phyloP scores from a whole-genome alignment of 1,284 basidiomycete genomes.

The Ceratobasidium theobromae region DNA sequence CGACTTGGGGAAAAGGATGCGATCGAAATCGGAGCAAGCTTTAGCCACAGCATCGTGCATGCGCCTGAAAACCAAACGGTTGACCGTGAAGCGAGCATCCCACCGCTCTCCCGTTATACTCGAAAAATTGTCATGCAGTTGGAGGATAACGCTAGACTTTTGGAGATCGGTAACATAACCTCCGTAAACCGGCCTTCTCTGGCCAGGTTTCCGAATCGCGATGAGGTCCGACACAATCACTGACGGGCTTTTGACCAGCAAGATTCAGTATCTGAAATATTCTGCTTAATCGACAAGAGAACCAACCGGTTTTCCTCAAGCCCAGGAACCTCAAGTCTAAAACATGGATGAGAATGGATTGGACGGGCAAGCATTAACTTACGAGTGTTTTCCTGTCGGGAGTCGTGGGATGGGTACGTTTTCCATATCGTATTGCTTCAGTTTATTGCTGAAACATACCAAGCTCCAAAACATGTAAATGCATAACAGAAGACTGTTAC shows the following conservation, averaged over 20 bases:
- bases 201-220: slow-evolving; percentile 54
- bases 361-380: neutral
- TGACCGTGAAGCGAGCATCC: slow-evolving; percentile 58
- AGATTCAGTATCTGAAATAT: slow-evolving; percentile 47
- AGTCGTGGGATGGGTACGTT: slow-evolving; percentile 43
- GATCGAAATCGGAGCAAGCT: slow-evolving; percentile 44
- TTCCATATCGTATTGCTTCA: slow-evolving; percentile 57
- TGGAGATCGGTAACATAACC: slow-evolving; percentile 60
- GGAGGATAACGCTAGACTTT: slow-evolving; percentile 53
- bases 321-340: slow-evolving; percentile 58
- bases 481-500: slow-evolving; percentile 29
- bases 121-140: slow-evolving; percentile 53
- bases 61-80: slow-evolving; percentile 53
- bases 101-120: slow-evolving; percentile 43
- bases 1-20: slow-evolving; percentile 49
- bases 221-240: slow-evolving; percentile 42
- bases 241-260: slow-evolving; percentile 53
- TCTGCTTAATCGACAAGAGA: too few relatives aligned
- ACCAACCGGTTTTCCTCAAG: slow-evolving; percentile 56
- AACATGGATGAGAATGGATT: neutral
- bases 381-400: slow-evolving; percentile 39
- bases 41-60: slow-evolving; percentile 59
- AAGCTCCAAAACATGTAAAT: neutral
- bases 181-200: slow-evolving; percentile 54
- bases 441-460: slow-evolving; percentile 43